Base-by-base conservation (phyloP, 768 basidiomycete genomes). In the Tricholomella constricta region DNA sequence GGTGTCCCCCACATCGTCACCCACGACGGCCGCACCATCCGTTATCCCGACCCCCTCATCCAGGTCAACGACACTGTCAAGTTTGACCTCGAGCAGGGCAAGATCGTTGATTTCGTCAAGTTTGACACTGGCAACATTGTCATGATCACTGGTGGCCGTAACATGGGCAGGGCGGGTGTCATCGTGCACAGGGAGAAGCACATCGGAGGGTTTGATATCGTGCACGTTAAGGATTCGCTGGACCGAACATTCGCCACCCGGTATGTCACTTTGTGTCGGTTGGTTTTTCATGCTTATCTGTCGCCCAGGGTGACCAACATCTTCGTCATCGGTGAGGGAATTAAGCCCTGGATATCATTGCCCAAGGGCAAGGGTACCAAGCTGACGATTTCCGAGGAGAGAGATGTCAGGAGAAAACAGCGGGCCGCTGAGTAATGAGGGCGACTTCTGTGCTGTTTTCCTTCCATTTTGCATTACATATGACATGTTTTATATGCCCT, bases 1-100 rank as follows among this genome's bases (percentile, higher is more conserved):
- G 94, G 94, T 63, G 94, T 99, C 44, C 97, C 97, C 49, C 87
- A 95, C 81, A 80, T 99, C 62, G 92, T 98, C 75, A 98, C 96
- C 62, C 97, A 99, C 79, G 97, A 99, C 68, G 97, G 97, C 48
- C 94, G 97, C 71, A 99, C 97, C 60, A 98, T 99, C 79, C 95
- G 97, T 59, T 99, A 98, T 79, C 96, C 97, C 62, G 97, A 99
- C 74, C 97, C 97, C 26, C 72, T 76, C 63, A 94, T 99, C 84
- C 84, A 80, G 66, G 93, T 91, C 73, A 96, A 98, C 82, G 97
- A 98, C 78, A 94, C 94, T 47, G 85, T 98, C 74, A 97, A 93
- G 75, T 98, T 89, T 70, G 97, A 98, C 75, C 78, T 99, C 57
- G 91, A 93, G 72, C 88, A 93, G 75, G 82, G 83, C 76, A 97